Conservation (phyloP, 139 green algal genomes). For the Bryopsis sp. region DNA sequence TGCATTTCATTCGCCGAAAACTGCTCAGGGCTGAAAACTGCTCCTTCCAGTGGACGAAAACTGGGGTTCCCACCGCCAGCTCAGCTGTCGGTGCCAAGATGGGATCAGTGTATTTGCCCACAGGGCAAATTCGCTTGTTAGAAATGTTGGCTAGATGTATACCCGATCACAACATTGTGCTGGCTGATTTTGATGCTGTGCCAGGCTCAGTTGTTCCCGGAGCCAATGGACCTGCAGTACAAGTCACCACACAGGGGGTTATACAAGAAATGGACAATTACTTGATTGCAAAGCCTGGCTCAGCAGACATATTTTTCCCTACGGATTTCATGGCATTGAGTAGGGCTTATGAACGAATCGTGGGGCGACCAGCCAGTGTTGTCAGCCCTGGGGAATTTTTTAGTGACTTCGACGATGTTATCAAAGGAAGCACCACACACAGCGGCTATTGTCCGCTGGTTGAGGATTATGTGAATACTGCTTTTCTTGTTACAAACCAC, state of each 20-base stretch:
- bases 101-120: conserved; percentile 13
- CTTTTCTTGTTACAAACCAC: too few species aligned
- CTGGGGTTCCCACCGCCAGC: background rate
- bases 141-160: background rate
- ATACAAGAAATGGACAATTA: background rate
- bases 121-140: conserved; percentile 9
- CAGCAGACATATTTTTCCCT: conserved; percentile 19
- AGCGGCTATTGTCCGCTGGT: conserved; percentile 12
- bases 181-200: conserved; percentile 16
- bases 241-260: background rate
- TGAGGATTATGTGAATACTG: conserved; percentile 9
- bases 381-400: background rate
- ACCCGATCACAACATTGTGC: background rate
- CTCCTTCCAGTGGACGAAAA: background rate
- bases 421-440: background rate
- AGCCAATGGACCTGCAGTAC: conserved; percentile 8
- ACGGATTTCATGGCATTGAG: conserved; percentile 14
- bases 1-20: background rate
- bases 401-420: background rate
- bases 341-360: background rate
- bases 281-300: background rate
- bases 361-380: background rate
- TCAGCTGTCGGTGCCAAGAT: conserved; percentile 6
- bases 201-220: conserved; percentile 9
- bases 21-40: too few species aligned